Evolutionary conservation across 345 rosid genomes (phyloP), one percentile per base, ranked within the genome.

Genomic region (Gossypium sturtianum): DNA sequence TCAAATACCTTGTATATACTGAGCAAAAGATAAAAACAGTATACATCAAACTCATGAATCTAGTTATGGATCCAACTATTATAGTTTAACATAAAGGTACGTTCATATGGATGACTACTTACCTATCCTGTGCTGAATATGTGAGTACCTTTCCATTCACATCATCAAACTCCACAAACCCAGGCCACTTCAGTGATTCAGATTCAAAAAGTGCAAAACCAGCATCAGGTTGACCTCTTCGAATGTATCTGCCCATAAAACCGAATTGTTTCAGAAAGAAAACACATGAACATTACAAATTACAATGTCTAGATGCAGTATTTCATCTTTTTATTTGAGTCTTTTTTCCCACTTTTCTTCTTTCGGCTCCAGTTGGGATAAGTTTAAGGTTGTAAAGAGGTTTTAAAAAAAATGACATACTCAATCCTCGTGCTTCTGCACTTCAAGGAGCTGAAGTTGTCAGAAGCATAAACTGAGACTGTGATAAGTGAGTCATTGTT

Each of bases 1-100:
- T 93, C 99, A 81, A 95, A 95, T 72, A 95, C 97, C 93, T 94
- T 94, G 90, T 93, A 95, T 71, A 95, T 82, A 72, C 98, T 95
- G 92, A 74, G 45, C 19, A 44, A 57, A 49, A 75, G 38, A 57
- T 29, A 43, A 70, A 10, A 59, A 54, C 66, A 54, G 9, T 34
- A 25, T 13, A 52, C 12, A 64, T 75, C 34, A 76, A 70, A 75
- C 51, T 20, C 52, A 48, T 66, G 25, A 74, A 75, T 51, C 3
- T 65, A 16, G 11, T 10, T 20, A 65, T 9, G n/a, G 72, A 56
- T 29, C 60, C 47, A 70, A 29, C 19, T 49, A 69, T 51, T 51
- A 69, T 51, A 51, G 25, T 51, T 69, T 27, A 70, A 17, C 47
- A 70, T 3, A 29, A 70, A 72, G 4, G 22, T 2, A n/a, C 44